Conservation (phyloP, 164 flowering plant species). For the Aristolochia contorta region DNA sequence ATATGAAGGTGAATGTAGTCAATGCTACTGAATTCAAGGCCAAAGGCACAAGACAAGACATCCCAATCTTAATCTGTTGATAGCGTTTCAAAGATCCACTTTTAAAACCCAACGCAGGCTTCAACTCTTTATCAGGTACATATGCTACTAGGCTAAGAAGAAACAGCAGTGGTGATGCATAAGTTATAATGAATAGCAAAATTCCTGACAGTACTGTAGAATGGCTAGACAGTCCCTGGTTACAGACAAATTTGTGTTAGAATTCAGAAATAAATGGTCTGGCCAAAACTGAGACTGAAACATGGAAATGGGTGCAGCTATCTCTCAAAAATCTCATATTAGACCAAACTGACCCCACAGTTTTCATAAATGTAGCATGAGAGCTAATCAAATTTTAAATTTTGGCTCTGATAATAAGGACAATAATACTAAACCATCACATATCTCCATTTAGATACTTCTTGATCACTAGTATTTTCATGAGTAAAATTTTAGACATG, state of each 20-base stretch:
- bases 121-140: slow-evolving; percentile 29
- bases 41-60: slow-evolving; percentile 76
- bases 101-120: slow-evolving; percentile 4
- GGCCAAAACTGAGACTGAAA: no score
- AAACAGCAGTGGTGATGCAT: slow-evolving; percentile 66
- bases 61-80: slow-evolving; percentile 42
- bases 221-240: slow-evolving; percentile 83
- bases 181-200: slow-evolving; percentile 79
- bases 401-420: no score
- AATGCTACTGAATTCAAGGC: slow-evolving; percentile 62
- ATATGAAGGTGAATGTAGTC: slow-evolving; percentile 58
- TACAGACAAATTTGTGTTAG: slow-evolving; percentile 4
- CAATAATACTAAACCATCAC: no score
- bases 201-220: slow-evolving; percentile 78
- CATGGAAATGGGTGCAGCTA: no score
- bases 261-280: background rate
- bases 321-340: no score
- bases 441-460: no score
- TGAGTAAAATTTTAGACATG: no score
- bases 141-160: slow-evolving; percentile 59
- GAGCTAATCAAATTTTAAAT: no score
- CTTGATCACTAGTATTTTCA: no score
- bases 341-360: no score
- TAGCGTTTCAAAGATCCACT: slow-evolving; percentile 22
- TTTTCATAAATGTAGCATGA: no score